Evolutionary conservation across 202 grass and related monocot genomes (phyloP).

Genomic region (Hordeum pubiflorum): DNA sequence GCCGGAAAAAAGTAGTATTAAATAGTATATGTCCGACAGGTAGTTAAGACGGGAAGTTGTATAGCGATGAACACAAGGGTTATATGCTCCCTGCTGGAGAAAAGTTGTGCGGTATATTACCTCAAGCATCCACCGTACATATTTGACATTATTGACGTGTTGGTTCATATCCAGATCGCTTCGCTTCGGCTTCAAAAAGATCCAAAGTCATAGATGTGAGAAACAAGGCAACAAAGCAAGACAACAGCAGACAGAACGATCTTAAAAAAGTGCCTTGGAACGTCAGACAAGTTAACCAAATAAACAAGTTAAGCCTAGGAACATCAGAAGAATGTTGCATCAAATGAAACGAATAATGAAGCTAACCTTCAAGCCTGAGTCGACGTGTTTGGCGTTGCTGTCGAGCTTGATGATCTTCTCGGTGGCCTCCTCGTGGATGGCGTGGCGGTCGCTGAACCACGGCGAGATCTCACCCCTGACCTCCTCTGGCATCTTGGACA

Average conservation of each 20-base stretch:
- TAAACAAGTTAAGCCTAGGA: neutral
- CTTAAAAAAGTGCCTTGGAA: neutral
- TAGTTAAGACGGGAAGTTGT: too few species aligned
- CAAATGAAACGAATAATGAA: neutral
- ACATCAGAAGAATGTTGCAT: neutral
- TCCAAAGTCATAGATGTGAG: neutral
- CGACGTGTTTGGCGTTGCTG: slow-evolving; percentile 33
- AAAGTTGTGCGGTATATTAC: neutral
- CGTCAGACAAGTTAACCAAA: neutral
- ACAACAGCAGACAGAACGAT: neutral
- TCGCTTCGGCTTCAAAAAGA: slow-evolving; percentile 42
- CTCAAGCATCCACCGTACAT: slow-evolving; percentile 59
- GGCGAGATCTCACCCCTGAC: slow-evolving; percentile 46
- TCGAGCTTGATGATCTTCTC: slow-evolving; percentile 61
- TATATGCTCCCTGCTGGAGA: neutral
- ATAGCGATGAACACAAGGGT: neutral
- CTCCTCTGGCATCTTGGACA: slow-evolving; percentile 64
- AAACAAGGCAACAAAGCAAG: neutral
- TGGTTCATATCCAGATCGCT: slow-evolving; percentile 71
- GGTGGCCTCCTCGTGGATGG: slow-evolving; percentile 26
- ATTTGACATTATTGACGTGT: slow-evolving; percentile 74
- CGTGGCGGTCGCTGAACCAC: slow-evolving; percentile 40
- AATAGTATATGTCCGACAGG: too few species aligned
- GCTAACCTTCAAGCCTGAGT: slow-evolving; percentile 45
- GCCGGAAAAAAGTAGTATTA: too few species aligned